phyloP scores from a whole-genome alignment of 1,284 basidiomycete species.

The Malassezia equina region DNA sequence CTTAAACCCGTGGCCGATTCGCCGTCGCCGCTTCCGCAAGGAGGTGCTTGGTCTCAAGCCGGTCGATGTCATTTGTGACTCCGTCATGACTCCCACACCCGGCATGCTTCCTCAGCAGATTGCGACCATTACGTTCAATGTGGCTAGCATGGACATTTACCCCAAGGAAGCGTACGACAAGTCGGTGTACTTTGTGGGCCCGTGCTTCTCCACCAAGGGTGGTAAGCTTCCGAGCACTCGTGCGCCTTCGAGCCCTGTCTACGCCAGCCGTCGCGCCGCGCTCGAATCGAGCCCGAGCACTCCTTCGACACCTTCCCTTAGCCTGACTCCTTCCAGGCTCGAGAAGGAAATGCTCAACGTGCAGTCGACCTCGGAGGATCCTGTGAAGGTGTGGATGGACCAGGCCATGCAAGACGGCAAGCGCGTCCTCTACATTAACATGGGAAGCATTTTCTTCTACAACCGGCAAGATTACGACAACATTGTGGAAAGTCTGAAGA shows the following conservation, averaged over 20 bases:
- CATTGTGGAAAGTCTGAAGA: slow-evolving; percentile 23
- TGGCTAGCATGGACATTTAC: slow-evolving; percentile 23
- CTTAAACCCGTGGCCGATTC: slow-evolving; percentile 16
- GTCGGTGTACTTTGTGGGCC: slow-evolving; percentile 24
- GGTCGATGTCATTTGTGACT: slow-evolving; percentile 20
- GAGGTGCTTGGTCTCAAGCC: slow-evolving; percentile 21
- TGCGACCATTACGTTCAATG: slow-evolving; percentile 22
- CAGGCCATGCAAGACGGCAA: slow-evolving; percentile 21
- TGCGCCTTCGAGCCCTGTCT: slow-evolving; percentile 1
- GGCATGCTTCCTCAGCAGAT: slow-evolving; percentile 18
- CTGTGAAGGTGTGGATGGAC: slow-evolving; percentile 25
- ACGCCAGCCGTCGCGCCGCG: background rate
- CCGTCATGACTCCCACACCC: slow-evolving; percentile 23
- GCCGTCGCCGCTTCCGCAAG: slow-evolving; percentile 14
- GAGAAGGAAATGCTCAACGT: slow-evolving; percentile 8
- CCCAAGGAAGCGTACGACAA: slow-evolving; percentile 11
- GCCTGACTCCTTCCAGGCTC: slow-evolving; percentile 4
- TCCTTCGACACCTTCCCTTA: slow-evolving; percentile 8
- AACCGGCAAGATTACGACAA: slow-evolving; percentile 25
- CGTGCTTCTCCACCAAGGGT: slow-evolving; percentile 16
- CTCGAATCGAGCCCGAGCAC: slow-evolving; percentile 3
- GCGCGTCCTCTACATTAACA: slow-evolving; percentile 39
- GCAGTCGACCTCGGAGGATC: slow-evolving; percentile 3
- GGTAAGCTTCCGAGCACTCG: background rate
- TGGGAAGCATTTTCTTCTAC: slow-evolving; percentile 44